These are phyloP conservation scores for Sarocladium strictum DNA, from an alignment of 2,329 filamentous ascomycete species.

Conservation along the genomic window DNA sequence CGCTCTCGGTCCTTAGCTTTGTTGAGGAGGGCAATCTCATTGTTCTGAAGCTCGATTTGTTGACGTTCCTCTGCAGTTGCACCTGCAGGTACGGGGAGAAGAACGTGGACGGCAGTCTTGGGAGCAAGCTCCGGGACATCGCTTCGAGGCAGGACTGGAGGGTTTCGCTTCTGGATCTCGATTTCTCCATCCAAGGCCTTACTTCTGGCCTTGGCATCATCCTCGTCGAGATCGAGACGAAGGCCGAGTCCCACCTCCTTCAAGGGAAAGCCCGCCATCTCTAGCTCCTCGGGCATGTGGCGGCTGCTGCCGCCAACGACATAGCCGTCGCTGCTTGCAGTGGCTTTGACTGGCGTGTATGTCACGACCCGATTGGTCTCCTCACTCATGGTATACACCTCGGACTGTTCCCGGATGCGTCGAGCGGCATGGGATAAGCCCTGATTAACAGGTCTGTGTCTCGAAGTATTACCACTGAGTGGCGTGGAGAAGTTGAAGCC, in stretches of 20 bases:
- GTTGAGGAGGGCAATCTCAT: slow-evolving; percentile 19
- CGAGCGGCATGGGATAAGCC: too few species aligned
- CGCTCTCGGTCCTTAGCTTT: slow-evolving; percentile 23
- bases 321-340: background rate
- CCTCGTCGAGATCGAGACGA: slow-evolving; percentile 11
- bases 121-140: slow-evolving; percentile 19
- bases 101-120: slow-evolving; percentile 19
- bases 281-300: background rate
- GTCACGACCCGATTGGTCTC: too few species aligned
- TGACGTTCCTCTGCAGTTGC: slow-evolving; percentile 10
- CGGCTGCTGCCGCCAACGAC: background rate
- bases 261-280: slow-evolving; percentile 15
- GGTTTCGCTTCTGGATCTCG: slow-evolving; percentile 14
- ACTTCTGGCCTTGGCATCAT: slow-evolving; percentile 17
- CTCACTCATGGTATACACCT: background rate
- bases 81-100: slow-evolving; percentile 15
- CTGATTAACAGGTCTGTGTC: too few species aligned
- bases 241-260: slow-evolving; percentile 18
- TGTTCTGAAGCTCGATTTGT: slow-evolving; percentile 18
- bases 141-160: slow-evolving; percentile 23
- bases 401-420: background rate
- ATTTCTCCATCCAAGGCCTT: slow-evolving; percentile 18
- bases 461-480: too few species aligned
- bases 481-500: too few species aligned
- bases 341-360: background rate